Conservation (phyloP, 2,329 filamentous ascomycete genomes). For the Aspergillus sp. region DNA sequence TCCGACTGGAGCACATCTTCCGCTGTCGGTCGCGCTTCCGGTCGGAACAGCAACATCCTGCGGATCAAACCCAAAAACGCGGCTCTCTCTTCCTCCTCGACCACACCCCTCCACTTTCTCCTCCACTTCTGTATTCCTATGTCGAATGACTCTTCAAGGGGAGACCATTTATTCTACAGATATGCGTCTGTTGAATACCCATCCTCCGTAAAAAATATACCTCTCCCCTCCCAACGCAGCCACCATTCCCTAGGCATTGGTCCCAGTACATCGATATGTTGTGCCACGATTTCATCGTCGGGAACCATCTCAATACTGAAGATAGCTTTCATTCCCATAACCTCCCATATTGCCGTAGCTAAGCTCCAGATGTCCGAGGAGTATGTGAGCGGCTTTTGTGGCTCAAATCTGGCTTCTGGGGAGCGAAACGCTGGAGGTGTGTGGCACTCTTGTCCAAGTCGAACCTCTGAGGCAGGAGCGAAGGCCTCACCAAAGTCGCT, state of each 20-base stretch:
- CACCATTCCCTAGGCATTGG: slow-evolving; percentile 23
- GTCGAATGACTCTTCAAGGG: slow-evolving; percentile 14
- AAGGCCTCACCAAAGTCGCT: slow-evolving; percentile 33
- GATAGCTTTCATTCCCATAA: slow-evolving; percentile 29
- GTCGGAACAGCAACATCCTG: slow-evolving; percentile 20
- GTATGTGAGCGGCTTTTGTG: slow-evolving; percentile 21
- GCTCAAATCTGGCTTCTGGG: slow-evolving; percentile 21
- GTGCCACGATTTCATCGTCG: slow-evolving; percentile 21
- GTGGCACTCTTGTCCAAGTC: slow-evolving; percentile 26
- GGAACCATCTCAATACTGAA: slow-evolving; percentile 19
- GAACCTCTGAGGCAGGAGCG: slow-evolving; percentile 20
- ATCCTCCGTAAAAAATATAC: slow-evolving; percentile 18
- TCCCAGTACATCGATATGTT: slow-evolving; percentile 27
- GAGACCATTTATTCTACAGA: slow-evolving; percentile 12
- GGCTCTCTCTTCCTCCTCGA: slow-evolving; percentile 18
- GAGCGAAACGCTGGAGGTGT: slow-evolving; percentile 20
- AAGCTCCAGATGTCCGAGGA: slow-evolving; percentile 32
- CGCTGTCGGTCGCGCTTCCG: slow-evolving; percentile 16
- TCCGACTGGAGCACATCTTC: slow-evolving; percentile 16
- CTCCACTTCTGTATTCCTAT: slow-evolving; percentile 16
- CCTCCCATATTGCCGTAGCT: slow-evolving; percentile 30
- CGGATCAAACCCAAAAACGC: slow-evolving; percentile 19
- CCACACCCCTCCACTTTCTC: slow-evolving; percentile 10
- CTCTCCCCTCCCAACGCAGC: slow-evolving; percentile 17
- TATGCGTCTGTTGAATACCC: slow-evolving; percentile 15